These are phyloP conservation scores for Nakazawaea wyomingensis DNA, from an alignment of 805 yeast species.

Conservation along the genomic window DNA sequence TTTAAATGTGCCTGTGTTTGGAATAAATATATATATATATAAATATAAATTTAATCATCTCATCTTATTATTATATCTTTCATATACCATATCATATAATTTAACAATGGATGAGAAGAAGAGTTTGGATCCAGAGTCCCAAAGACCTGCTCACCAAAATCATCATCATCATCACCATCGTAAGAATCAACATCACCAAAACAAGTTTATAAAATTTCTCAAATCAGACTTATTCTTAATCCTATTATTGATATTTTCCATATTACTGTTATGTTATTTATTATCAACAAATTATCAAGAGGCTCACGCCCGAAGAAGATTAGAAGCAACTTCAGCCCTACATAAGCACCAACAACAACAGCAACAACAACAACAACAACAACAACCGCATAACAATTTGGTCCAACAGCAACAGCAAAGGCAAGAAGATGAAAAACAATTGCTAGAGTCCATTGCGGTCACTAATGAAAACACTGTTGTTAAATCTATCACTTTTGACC, in stretches of 20 bases:
- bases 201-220: background rate
- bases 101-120: background rate
- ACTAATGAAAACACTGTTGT: constrained; percentile 8
- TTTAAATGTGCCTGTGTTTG: background rate
- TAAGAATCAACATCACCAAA: background rate
- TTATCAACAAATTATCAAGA: background rate
- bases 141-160: background rate
- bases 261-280: constrained; percentile 4
- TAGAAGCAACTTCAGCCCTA: background rate
- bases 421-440: background rate
- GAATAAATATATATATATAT: background rate
- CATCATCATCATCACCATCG: background rate
- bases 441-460: background rate
- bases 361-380: background rate
- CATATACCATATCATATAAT: too few species aligned
- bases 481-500: background rate
- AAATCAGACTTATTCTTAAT: constrained; percentile 5
- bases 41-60: background rate
- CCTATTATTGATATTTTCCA: constrained; percentile 1
- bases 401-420: background rate
- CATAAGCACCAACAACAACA: background rate
- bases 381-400: background rate
- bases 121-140: background rate
- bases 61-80: too few species aligned
- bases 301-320: background rate